Evolutionary conservation across 768 basidiomycete genomes (phyloP).

Genomic region (Russula lepida): DNA sequence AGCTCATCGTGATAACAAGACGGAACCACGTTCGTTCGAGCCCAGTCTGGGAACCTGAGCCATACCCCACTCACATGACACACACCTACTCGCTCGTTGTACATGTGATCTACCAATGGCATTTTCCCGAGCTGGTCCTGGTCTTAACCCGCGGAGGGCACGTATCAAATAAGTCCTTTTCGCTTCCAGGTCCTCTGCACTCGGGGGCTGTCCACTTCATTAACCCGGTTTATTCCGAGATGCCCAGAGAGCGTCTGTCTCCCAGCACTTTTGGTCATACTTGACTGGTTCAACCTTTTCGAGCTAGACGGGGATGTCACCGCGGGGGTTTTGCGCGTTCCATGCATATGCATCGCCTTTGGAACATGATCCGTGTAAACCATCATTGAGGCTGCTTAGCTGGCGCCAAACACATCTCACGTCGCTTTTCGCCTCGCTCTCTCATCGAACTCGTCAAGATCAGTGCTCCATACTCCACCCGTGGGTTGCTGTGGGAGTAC

Average conservation of each 20-base stretch:
- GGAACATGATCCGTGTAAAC: neutral
- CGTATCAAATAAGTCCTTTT: neutral
- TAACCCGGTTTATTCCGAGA: neutral
- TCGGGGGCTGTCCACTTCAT: slow-evolving; percentile 1
- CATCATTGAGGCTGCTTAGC: neutral
- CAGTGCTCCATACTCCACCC: neutral
- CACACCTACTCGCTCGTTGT: neutral
- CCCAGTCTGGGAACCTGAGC: neutral
- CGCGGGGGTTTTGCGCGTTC: neutral
- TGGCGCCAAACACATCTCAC: neutral
- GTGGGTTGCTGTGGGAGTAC: neutral
- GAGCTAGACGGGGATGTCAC: neutral
- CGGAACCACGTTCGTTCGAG: neutral
- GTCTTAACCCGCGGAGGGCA: neutral
- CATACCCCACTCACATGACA: neutral
- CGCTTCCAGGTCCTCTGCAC: neutral
- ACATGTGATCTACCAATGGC: slow-evolving; percentile 2
- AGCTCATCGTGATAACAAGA: neutral
- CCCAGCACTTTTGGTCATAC: neutral
- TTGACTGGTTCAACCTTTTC: neutral
- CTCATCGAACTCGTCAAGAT: neutral
- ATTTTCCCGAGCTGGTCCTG: neutral
- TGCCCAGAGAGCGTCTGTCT: neutral
- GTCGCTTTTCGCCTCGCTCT: neutral
- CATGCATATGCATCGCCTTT: neutral